Evolutionary conservation across 2,329 filamentous ascomycete species (phyloP).

Genomic region (Epichloe gansuensis): DNA sequence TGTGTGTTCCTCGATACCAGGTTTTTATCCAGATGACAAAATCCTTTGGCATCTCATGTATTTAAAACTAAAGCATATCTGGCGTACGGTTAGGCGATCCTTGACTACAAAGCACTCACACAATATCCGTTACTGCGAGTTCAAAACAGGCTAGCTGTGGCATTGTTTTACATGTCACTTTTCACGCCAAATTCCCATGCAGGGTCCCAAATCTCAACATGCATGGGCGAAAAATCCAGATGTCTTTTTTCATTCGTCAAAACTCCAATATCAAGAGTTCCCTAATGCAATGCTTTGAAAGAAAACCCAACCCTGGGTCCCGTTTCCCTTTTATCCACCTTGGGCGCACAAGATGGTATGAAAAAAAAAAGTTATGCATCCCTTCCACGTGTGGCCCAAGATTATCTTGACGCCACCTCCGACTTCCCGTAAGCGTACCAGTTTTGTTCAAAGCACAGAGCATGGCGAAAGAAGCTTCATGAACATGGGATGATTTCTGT

Average conservation of each 20-base stretch:
- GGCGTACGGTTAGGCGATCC: background rate
- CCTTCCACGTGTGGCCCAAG: background rate
- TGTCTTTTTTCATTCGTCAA: slow-evolving; percentile 25
- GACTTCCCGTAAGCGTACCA: slow-evolving; percentile 3
- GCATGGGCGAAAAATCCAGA: slow-evolving; percentile 21
- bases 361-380: background rate
- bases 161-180: background rate
- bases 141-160: background rate
- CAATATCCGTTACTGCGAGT: background rate
- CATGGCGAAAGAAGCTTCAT: slow-evolving; percentile 1
- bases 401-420: slow-evolving; percentile 1
- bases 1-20: background rate
- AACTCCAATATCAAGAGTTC: slow-evolving; percentile 25
- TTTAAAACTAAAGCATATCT: background rate
- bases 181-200: background rate
- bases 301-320: slow-evolving; percentile 19
- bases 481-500: background rate
- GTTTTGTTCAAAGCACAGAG: background rate
- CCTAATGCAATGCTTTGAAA: slow-evolving; percentile 30
- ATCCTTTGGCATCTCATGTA: background rate
- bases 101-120: no score
- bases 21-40: background rate
- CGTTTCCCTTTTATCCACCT: slow-evolving; percentile 6
- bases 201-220: background rate
- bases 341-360: slow-evolving; percentile 7